Evolutionary conservation across 2,329 filamentous ascomycete species (phyloP), one percentile per base, ranked within the genome.

Genomic region (Exophiala xenobiotica): DNA sequence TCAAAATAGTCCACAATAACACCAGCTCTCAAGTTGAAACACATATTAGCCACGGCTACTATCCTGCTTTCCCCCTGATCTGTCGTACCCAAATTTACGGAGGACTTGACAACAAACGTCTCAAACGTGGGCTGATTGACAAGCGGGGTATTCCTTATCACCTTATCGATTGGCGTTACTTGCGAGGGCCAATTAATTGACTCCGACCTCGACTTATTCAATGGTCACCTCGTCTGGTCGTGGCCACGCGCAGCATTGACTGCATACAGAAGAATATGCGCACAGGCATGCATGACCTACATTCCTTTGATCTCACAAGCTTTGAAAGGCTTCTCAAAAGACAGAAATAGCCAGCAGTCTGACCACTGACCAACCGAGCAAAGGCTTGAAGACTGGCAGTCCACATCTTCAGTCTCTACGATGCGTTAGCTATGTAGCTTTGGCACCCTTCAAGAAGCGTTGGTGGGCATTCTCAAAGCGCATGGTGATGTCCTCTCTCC

Each of bases 391-490:
- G 62, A 65, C 24, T 73, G 68, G 64, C 48, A 61, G 14, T 16
- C 38, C 5, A 61, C 54, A 35, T 46, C 53, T 0, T 51, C 49
- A 7, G 45, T 51, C 7, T 46, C 63, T 73, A 6, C 62, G 55
- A 1, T 70, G 66, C 42, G 68, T 66, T 14, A 71, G 71, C 2
- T 74, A 68, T 59, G 71, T 75, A 6, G 55, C n/a, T n/a, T 74
- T 7, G 64, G 73, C 48, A 73, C 69, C 3, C 59, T 75, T 1
- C 69, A 74, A 39, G 68, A 66, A 3, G 70, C 70, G 0, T 53
- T 74, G 12, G n/a, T 75, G 72, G 72, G 67, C 62, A 1, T 71
- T 75, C 48, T 75, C 73, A 59, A 67, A 60, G 35, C 69, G 65
- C 20, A 60, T 65, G 6, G 62, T n/a, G n/a, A n/a, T n/a, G n/a